Evolutionary conservation across 2,329 filamentous ascomycete species (phyloP), one percentile per base, ranked within the genome.

Genomic region (Pseudocercospora musae): DNA sequence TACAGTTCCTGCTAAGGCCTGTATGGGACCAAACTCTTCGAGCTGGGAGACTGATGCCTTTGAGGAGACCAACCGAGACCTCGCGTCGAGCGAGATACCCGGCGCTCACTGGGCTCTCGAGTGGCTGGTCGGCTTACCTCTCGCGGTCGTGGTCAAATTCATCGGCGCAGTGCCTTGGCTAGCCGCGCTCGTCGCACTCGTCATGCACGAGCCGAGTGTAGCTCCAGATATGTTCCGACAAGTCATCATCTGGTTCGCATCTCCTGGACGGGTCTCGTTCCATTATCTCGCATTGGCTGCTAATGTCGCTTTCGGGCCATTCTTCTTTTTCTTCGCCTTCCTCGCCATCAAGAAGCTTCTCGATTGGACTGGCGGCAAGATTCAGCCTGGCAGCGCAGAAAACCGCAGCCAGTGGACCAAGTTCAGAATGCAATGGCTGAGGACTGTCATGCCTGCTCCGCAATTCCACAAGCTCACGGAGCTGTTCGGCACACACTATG

Each of bases 1-100:
- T 0, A 71, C 65, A 5, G 66, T 86, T 1, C 81, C 82, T 0
- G 76, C 79, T 4, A 75, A 80, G 61, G 79, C 79, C 2, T 85
- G 81, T 71, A 80, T 86, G 25, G 84, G 84, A 0, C 78, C 81
- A 7, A 85, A 85, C 71, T 84, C 83, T 0, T 85, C 83, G 0
- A 85, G 82, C 68, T 85, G 83, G 81, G 84, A 86, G 67, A 72
- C 80, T 23, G 81, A 82, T 63, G 74, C 76, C 10, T 74, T 77
- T 9, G 69, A 72, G 55, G 81, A 84, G 66, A 71, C 74, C 5
- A 82, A 83, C 71, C 79, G 81, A 13, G 77, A 82, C 46, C 72
- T 82, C 0, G 74, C 76, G 2, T 64, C 76, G 0, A 73, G 71
- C 58, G 74, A 73, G 27, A 73, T 76, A 1, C 77, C 80, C 33